These are phyloP conservation scores for Murraya paniculata DNA, from an alignment of 345 rosid species.

Conservation along the genomic window DNA sequence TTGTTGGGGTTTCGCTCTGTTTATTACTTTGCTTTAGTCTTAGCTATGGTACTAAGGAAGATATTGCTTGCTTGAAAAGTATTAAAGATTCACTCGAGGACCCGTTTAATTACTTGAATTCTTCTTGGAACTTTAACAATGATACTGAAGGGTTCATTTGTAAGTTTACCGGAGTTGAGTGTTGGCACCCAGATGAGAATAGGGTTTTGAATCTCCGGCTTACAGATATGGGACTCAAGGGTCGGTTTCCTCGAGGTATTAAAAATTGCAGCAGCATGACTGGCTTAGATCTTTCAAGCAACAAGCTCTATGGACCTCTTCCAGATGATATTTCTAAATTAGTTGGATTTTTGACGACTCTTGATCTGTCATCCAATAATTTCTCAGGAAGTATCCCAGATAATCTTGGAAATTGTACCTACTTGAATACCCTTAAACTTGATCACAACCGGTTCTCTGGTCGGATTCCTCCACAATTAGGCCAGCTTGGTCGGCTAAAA, in stretches of 20 bases:
- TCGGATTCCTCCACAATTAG: constrained; percentile 49
- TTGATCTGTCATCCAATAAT: constrained; percentile 68
- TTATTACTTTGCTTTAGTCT: constrained; percentile 34
- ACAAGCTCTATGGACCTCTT: constrained; percentile 55
- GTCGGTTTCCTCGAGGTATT: constrained; percentile 59
- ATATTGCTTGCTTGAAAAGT: constrained; percentile 52
- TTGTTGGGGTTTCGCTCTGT: constrained; percentile 31
- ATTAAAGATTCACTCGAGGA: constrained; percentile 40
- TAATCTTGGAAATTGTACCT: constrained; percentile 40
- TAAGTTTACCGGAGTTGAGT: constrained; percentile 69
- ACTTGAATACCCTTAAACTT: constrained; percentile 62
- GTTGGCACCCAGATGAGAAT: constrained; percentile 96
- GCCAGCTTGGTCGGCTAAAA: constrained; percentile 48
- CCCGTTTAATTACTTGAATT: constrained; percentile 40
- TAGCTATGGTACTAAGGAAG: constrained; percentile 36
- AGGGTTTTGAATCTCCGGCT: constrained; percentile 69
- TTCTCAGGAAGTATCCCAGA: constrained; percentile 66
- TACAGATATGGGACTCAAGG: constrained; percentile 59
- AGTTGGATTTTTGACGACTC: constrained; percentile 27
- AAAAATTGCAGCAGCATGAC: constrained; percentile 52
- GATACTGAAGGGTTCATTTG: constrained; percentile 61
- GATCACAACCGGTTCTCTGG: constrained; percentile 62
- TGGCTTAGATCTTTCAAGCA: constrained; percentile 71
- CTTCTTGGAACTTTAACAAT: constrained; percentile 64
- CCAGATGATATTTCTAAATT: constrained; percentile 36